Percentiles rank a stretch among this genome's conserved stretches.
Conservation (phyloP, 2,329 filamentous ascomycete genomes). For the Venturia nashicola region DNA sequence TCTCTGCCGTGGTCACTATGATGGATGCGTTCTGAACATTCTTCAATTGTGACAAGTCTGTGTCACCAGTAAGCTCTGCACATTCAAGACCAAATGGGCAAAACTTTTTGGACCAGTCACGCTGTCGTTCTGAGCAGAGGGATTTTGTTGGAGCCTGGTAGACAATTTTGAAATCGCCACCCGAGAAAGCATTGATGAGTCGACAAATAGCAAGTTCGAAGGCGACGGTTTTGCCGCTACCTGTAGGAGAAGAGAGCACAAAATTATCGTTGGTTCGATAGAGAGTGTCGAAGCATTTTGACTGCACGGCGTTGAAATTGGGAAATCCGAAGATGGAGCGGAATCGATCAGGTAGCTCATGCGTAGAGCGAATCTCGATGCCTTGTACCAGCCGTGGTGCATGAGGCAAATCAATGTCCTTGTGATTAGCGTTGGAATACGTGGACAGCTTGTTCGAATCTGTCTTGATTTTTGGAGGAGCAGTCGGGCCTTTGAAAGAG, state of each 20-base stretch:
- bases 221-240: slow-evolving; percentile 73
- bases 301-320: slow-evolving; percentile 72
- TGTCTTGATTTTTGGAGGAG: background rate
- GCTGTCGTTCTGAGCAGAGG: slow-evolving; percentile 62
- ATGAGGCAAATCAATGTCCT: slow-evolving; percentile 15
- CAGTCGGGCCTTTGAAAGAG: background rate
- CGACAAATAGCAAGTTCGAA: slow-evolving; percentile 74
- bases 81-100: slow-evolving; percentile 52
- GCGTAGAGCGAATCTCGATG: slow-evolving; percentile 46
- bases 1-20: slow-evolving; percentile 80
- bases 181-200: slow-evolving; percentile 44
- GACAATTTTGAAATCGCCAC: slow-evolving; percentile 61
- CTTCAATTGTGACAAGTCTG: slow-evolving; percentile 51
- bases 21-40: slow-evolving; percentile 64
- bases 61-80: slow-evolving; percentile 73
- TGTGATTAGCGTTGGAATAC: background rate
- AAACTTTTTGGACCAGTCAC: slow-evolving; percentile 71
- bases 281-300: slow-evolving; percentile 57
- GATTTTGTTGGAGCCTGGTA: slow-evolving; percentile 82
- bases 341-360: slow-evolving; percentile 56
- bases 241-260: slow-evolving; percentile 69
- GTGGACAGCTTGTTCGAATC: background rate
- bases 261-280: slow-evolving; percentile 63
- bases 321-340: slow-evolving; percentile 59
- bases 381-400: slow-evolving; percentile 40